Conservation (phyloP, 2,329 filamentous ascomycete species). For the Pseudogymnoascus verrucosus region DNA sequence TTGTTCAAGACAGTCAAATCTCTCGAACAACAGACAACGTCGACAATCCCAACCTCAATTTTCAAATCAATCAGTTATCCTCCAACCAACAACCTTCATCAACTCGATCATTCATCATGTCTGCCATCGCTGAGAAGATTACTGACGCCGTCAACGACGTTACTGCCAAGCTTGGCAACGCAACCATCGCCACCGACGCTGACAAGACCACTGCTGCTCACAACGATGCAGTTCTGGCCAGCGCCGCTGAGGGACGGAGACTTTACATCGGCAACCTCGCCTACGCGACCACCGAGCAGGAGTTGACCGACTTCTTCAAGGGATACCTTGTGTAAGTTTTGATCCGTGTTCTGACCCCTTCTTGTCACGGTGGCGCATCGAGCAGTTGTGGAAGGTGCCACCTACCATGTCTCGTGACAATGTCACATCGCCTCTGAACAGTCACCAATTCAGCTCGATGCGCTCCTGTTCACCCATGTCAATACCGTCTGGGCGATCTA, state of each 20-base stretch:
- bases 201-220: constrained; percentile 45
- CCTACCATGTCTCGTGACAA: background rate
- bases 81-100: constrained; percentile 27
- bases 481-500: background rate
- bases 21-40: constrained; percentile 31
- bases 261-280: constrained; percentile 99
- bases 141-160: constrained; percentile 65
- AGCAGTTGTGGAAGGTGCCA: background rate
- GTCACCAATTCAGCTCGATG: background rate
- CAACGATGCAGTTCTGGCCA: constrained; percentile 89
- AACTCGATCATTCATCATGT: constrained; percentile 60
- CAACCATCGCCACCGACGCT: constrained; percentile 60
- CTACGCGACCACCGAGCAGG: constrained; percentile 99
- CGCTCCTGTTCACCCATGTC: background rate
- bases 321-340: constrained; percentile 92
- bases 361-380: background rate
- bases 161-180: constrained; percentile 59
- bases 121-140: constrained; percentile 67
- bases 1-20: constrained; percentile 59
- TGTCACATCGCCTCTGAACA: background rate
- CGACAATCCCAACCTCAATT: constrained; percentile 31
- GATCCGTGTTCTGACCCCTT: background rate
- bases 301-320: constrained; percentile 99
- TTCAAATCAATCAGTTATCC: constrained; percentile 48
- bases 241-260: constrained; percentile 96